Percentiles rank a stretch among this genome's conserved stretches.
Conservation (phyloP, 2,329 filamentous ascomycete genomes). For the Fusarium mangiferae region DNA sequence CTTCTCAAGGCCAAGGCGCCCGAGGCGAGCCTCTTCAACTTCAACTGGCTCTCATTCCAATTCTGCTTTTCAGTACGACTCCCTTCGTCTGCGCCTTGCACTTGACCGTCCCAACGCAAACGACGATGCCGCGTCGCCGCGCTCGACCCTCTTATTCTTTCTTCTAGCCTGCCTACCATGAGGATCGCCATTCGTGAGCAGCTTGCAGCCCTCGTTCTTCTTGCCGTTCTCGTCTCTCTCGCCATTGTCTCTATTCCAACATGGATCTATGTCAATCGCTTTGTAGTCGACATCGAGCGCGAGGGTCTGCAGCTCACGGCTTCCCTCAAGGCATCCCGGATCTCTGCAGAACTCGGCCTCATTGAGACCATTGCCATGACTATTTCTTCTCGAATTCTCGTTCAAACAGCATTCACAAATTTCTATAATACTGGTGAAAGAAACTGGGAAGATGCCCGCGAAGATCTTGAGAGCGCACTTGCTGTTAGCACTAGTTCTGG, state of each 20-base stretch:
- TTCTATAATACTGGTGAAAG: constrained; percentile 61
- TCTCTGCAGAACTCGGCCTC: constrained; percentile 81
- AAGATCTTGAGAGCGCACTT: constrained; percentile 79
- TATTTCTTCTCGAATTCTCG: constrained; percentile 73
- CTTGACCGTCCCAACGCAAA: constrained; percentile 21
- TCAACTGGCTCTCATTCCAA: not conserved
- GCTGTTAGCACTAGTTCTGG: constrained; percentile 65
- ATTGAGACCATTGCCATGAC: constrained; percentile 79
- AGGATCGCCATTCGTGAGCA: constrained; percentile 89
- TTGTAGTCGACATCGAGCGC: constrained; percentile 63
- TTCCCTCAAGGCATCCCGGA: constrained; percentile 84
- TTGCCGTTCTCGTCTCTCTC: constrained; percentile 78
- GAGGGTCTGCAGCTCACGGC: constrained; percentile 80
- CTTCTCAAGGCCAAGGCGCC: too few species aligned
- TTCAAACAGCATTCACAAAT: constrained; percentile 62
- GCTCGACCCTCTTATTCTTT: constrained; percentile 29
- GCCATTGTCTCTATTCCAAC: constrained; percentile 83
- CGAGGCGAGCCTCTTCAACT: constrained; percentile 7
- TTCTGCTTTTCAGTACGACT: constrained; percentile 5
- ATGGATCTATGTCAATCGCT: constrained; percentile 67
- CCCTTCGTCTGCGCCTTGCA: constrained; percentile 17
- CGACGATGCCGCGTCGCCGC: constrained; percentile 44
- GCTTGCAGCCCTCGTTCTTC: constrained; percentile 80
- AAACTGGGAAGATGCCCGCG: constrained; percentile 69
- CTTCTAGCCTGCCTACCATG: constrained; percentile 62